Conservation (phyloP, 768 basidiomycete genomes). For the Russula compacta region DNA sequence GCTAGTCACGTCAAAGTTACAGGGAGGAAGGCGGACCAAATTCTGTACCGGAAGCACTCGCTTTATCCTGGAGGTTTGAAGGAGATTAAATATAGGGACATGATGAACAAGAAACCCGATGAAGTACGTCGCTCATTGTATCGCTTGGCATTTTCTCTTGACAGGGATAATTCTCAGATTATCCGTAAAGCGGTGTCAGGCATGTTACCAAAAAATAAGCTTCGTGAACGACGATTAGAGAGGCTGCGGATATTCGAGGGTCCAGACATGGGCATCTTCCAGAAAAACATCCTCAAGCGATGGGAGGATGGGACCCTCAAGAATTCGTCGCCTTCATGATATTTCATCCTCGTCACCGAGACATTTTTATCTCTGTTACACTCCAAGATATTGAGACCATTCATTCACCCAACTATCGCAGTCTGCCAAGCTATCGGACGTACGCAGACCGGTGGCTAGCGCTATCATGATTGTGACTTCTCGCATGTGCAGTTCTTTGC, state of each 20-base stretch:
- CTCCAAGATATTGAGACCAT: neutral
- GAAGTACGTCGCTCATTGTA: slow-evolving; percentile 47
- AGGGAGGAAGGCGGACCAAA: slow-evolving; percentile 80
- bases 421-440: neutral
- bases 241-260: slow-evolving; percentile 84
- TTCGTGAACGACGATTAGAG: slow-evolving; percentile 80
- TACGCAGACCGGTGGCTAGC: too few species aligned
- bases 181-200: slow-evolving; percentile 93
- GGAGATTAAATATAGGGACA: slow-evolving; percentile 73
- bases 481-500: too few species aligned
- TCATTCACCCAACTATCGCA: neutral
- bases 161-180: slow-evolving; percentile 44
- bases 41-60: slow-evolving; percentile 81
- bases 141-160: neutral
- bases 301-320: slow-evolving; percentile 75
- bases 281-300: slow-evolving; percentile 66
- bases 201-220: slow-evolving; percentile 98
- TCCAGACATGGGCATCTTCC: slow-evolving; percentile 65
- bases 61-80: slow-evolving; percentile 93
- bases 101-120: slow-evolving; percentile 83
- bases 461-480: too few species aligned
- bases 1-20: slow-evolving; percentile 76
- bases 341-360: neutral
- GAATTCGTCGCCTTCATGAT: neutral
- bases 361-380: neutral